Base-by-base conservation (phyloP, 441 rosid genomes). In the Populus tomentosa region DNA sequence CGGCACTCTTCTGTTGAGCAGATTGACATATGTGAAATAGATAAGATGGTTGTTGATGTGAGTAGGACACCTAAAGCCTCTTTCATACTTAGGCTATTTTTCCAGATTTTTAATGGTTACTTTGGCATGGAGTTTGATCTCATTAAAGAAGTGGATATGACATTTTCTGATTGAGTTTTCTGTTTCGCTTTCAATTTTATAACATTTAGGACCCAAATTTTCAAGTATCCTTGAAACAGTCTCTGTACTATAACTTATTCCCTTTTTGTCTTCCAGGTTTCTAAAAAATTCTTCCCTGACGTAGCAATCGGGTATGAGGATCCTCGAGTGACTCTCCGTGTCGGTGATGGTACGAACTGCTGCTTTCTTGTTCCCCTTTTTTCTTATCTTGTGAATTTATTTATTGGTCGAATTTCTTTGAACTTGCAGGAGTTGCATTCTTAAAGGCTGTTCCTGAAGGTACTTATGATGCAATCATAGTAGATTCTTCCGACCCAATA, bases 11-110 rank as follows among this genome's bases (percentile, higher is more conserved):
- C 97, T 65, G 81, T 94, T 21, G 93, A 91, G 83, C 88, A 89
- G 78, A 90, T 94, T 79, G 98, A 94, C 81, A 91, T 94, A 35
- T 94, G 97, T 82, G 98, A 92, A 84, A 94, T 94, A 62, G 98
- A 94, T 80, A 89, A 89, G 84, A 92, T 94, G 98, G 98, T 94
- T 35, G 89, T 94, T 80, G 97, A 94, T 75, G 98, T 94, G 84
- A 92, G 97, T 87, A n/a, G 42, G 56, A 32, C 71, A 46, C 18
- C 71, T 40, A 14, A 68, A 16, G 5, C 70, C 28, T 72, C 64
- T 71, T 40, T 13, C 21, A 70, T 77, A 10, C 65, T 82, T 40
- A 74, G 28, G 1, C 20, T 66, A 77, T 28, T 28, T 75, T 66
- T 67, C 33, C 16, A 20, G 36, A 6, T 73, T 72, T 56, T 35